Evolutionary conservation across 2,329 filamentous ascomycete species (phyloP).

Genomic region (Hypoxylon sp.): DNA sequence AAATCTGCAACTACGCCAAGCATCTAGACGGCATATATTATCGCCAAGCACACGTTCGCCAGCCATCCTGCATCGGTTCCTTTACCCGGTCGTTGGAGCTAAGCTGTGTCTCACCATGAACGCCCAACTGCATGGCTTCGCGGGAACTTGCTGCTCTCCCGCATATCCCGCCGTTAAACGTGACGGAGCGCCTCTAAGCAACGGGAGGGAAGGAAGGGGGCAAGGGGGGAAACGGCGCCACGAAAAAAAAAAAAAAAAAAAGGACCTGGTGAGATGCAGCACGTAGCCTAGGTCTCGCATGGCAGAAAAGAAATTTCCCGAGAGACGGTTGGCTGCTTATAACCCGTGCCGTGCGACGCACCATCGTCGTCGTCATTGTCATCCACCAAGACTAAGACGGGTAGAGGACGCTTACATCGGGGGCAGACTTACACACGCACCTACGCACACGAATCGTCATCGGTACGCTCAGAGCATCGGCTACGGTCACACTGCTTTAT

Average conservation of each 20-base stretch:
- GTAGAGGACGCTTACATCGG: background rate
- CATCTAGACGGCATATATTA: background rate
- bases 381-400: background rate
- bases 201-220: too few relatives aligned
- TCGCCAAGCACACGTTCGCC: background rate
- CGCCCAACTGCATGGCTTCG: background rate
- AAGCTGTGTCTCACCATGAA: background rate
- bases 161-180: background rate
- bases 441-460: too few relatives aligned
- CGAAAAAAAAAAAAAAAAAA: background rate
- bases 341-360: conserved; percentile 18
- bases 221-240: background rate
- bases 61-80: background rate
- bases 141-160: background rate
- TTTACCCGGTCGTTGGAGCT: background rate
- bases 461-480: background rate
- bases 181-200: background rate
- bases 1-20: background rate
- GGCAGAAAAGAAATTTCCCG: conserved; percentile 9
- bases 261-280: conserved; percentile 24
- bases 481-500: background rate
- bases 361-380: background rate
- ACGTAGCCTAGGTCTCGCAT: conserved; percentile 23
- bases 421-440: too few relatives aligned
- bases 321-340: conserved; percentile 13